Percentiles rank a stretch among this genome's conserved stretches.
Evolutionary conservation across 2,329 filamentous ascomycete genomes (phyloP).

Genomic region (Penicillium glabrum): DNA sequence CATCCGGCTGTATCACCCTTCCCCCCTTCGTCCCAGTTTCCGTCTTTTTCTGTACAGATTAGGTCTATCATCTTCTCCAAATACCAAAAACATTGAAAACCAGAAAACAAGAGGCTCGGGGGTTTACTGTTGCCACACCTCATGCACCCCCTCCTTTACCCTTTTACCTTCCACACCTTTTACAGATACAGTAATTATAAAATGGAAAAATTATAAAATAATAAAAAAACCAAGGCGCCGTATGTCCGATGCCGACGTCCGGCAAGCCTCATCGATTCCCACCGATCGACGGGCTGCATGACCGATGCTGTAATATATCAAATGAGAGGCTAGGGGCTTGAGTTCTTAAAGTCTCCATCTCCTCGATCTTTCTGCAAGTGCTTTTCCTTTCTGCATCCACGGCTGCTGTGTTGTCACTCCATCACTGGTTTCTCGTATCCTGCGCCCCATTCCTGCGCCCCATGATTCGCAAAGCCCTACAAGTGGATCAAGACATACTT

Average conservation of each 20-base stretch:
- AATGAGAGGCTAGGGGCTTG: slow-evolving; percentile 41
- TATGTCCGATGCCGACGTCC: slow-evolving; percentile 29
- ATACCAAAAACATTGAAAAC: background rate
- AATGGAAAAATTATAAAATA: slow-evolving; percentile 4
- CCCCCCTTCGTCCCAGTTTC: slow-evolving; percentile 20
- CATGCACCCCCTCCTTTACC: slow-evolving; percentile 8
- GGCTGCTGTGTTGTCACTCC: slow-evolving; percentile 23
- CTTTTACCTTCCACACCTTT: background rate
- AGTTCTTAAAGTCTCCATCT: slow-evolving; percentile 36
- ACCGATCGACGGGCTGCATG: slow-evolving; percentile 48
- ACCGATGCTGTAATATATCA: slow-evolving; percentile 45
- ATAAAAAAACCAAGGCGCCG: slow-evolving; percentile 11
- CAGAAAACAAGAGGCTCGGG: slow-evolving; percentile 16
- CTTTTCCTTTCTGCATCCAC: slow-evolving; percentile 17
- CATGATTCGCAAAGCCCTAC: slow-evolving; percentile 19
- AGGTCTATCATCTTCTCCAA: background rate
- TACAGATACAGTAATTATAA: slow-evolving; percentile 1
- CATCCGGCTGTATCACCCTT: slow-evolving; percentile 29
- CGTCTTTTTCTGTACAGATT: slow-evolving; percentile 3
- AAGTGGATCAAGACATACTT: slow-evolving; percentile 14
- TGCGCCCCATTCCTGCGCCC: slow-evolving; percentile 7
- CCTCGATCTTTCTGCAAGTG: slow-evolving; percentile 29
- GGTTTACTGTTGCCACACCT: slow-evolving; percentile 21
- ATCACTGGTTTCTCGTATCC: slow-evolving; percentile 15
- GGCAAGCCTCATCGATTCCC: slow-evolving; percentile 38